Percentiles rank a stretch among this genome's conserved stretches.
Conservation (phyloP, 2,329 filamentous ascomycete genomes). For the Geosmithia putterillii region DNA sequence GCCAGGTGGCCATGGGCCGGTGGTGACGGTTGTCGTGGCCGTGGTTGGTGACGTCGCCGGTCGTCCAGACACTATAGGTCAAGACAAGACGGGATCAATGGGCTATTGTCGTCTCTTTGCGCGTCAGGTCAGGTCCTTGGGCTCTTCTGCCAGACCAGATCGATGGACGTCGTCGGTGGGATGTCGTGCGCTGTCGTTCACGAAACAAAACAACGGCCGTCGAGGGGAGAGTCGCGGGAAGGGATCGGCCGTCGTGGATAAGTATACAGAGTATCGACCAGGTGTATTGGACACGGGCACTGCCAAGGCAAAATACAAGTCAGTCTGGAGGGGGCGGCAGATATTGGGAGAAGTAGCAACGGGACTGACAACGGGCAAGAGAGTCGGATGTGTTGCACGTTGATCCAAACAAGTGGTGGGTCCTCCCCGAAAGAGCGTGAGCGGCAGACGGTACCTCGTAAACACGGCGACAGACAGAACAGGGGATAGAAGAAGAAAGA, state of each 20-base stretch:
- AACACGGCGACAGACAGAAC: background rate
- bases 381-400: background rate
- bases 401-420: background rate
- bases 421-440: background rate
- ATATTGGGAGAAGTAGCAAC: background rate
- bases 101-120: too few relatives aligned
- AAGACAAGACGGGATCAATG: too few relatives aligned
- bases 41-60: too few relatives aligned
- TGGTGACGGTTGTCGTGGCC: background rate
- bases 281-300: too few relatives aligned
- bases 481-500: background rate
- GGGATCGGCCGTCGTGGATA: background rate
- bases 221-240: background rate
- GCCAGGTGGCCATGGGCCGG: constrained; percentile 4
- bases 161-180: background rate
- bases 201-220: background rate
- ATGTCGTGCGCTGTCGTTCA: background rate
- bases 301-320: too few relatives aligned
- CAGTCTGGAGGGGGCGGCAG: background rate
- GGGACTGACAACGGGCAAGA: background rate
- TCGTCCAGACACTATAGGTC: too few relatives aligned
- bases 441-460: background rate
- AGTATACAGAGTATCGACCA: too few relatives aligned
- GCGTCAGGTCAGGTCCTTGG: too few relatives aligned
- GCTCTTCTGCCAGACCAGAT: too few relatives aligned